Evolutionary conservation across 2,329 filamentous ascomycete genomes (phyloP).

Genomic region (Phyllosticta citribraziliensis): DNA sequence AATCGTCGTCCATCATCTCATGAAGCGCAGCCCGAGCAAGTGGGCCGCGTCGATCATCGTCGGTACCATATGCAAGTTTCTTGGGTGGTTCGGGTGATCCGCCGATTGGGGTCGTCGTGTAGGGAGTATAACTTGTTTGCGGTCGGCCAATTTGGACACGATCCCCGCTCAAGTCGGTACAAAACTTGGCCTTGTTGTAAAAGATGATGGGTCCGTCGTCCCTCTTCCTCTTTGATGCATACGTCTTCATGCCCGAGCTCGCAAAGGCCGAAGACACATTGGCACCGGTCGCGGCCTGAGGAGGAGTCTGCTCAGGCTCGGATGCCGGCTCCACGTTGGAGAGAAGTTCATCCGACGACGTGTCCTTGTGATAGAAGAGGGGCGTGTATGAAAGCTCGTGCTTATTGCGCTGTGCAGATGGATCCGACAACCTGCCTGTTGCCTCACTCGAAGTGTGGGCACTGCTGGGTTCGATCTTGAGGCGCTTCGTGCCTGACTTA

Average conservation of each 20-base stretch:
- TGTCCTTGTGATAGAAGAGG: conserved; percentile 37
- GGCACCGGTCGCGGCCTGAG: conserved; percentile 19
- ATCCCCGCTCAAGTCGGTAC: conserved; percentile 68
- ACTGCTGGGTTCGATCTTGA: conserved; percentile 16
- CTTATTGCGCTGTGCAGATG: conserved; percentile 10
- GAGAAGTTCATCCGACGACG: conserved; percentile 19
- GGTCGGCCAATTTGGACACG: conserved; percentile 16
- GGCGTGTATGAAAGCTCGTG: conserved; percentile 37
- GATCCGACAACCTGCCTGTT: conserved; percentile 11
- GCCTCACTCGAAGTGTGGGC: conserved; percentile 15
- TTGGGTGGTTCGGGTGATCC: neutral
- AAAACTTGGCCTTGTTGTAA: conserved; percentile 66
- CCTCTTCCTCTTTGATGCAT: conserved; percentile 41
- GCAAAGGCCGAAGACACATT: conserved; percentile 32
- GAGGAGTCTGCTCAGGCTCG: conserved; percentile 25
- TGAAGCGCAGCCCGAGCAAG: neutral
- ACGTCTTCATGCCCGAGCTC: conserved; percentile 38
- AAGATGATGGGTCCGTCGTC: conserved; percentile 72
- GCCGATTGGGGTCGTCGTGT: neutral
- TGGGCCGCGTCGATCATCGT: conserved; percentile 3
- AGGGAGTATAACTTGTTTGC: neutral
- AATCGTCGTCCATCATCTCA: neutral
- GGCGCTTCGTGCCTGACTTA: conserved; percentile 13
- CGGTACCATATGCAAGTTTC: neutral
- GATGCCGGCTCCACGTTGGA: neutral